Evolutionary conservation across 352 stramenopile genomes (phyloP).

Genomic region (Aphanomyces stellatus): DNA sequence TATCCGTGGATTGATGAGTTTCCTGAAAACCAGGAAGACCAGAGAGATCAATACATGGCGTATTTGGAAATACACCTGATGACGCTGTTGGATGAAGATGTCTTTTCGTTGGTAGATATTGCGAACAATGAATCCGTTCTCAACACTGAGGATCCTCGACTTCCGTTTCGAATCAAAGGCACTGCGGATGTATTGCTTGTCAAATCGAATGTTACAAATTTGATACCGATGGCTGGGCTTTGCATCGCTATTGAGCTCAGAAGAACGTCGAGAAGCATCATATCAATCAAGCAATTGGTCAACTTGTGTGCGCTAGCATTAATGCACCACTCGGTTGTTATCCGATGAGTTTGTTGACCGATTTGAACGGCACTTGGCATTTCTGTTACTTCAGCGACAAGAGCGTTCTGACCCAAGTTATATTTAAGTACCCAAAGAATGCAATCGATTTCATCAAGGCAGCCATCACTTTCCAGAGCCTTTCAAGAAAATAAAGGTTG

Average conservation of each 20-base stretch:
- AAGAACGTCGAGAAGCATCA: slow-evolving; percentile 20
- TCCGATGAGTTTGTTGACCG: slow-evolving; percentile 26
- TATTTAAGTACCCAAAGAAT: slow-evolving; percentile 24
- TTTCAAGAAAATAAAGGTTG: slow-evolving; percentile 10
- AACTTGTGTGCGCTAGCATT: slow-evolving; percentile 26
- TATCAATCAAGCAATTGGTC: slow-evolving; percentile 25
- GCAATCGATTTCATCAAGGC: slow-evolving; percentile 24
- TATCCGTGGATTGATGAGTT: slow-evolving; percentile 23
- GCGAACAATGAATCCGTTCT: slow-evolving; percentile 21
- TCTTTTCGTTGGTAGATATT: slow-evolving; percentile 24
- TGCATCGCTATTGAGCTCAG: slow-evolving; percentile 23
- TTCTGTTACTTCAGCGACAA: slow-evolving; percentile 26
- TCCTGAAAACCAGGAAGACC: slow-evolving; percentile 16
- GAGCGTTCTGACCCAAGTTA: slow-evolving; percentile 22
- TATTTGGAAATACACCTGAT: slow-evolving; percentile 27
- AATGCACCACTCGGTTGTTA: slow-evolving; percentile 25
- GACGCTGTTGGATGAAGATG: slow-evolving; percentile 24
- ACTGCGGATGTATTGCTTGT: slow-evolving; percentile 29
- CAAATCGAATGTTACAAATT: slow-evolving; percentile 25
- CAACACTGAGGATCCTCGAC: slow-evolving; percentile 23
- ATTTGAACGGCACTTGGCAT: slow-evolving; percentile 27
- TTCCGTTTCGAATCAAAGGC: slow-evolving; percentile 27
- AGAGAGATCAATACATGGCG: slow-evolving; percentile 26
- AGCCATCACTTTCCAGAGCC: slow-evolving; percentile 8
- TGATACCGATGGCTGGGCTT: slow-evolving; percentile 25